Conservation (phyloP, 2,329 filamentous ascomycete genomes). For the Aspergillus neotritici region DNA sequence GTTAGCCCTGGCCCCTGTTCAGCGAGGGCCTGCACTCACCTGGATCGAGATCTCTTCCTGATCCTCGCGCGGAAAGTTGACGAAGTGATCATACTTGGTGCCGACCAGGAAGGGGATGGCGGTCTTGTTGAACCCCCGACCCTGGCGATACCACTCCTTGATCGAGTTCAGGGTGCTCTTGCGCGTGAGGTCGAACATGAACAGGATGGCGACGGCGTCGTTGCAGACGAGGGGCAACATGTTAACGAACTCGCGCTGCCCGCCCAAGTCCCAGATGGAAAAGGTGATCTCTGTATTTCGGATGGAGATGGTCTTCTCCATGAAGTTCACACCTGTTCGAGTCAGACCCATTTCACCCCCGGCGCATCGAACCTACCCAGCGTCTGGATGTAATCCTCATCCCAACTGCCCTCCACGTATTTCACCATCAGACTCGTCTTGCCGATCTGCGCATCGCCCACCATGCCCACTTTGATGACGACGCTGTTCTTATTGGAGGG, state of each 20-base stretch:
- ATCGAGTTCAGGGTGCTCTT: slow-evolving; percentile 99
- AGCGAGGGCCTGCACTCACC: slow-evolving; percentile 44
- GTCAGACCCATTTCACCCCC: slow-evolving; percentile 10
- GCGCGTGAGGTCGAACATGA: slow-evolving; percentile 98
- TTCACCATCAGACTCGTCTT: slow-evolving; percentile 99
- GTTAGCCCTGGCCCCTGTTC: slow-evolving; percentile 17
- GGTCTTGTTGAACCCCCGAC: slow-evolving; percentile 97
- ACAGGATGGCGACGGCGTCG: slow-evolving; percentile 94
- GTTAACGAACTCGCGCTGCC: slow-evolving; percentile 98
- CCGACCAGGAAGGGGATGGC: slow-evolving; percentile 97
- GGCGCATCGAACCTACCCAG: slow-evolving; percentile 50
- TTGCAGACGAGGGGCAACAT: slow-evolving; percentile 99
- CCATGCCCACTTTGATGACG: slow-evolving; percentile 99
- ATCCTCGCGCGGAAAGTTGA: slow-evolving; percentile 95
- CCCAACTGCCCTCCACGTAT: slow-evolving; percentile 98
- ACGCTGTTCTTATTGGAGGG: slow-evolving; percentile 56
- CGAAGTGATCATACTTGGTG: slow-evolving; percentile 98
- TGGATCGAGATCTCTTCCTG: slow-evolving; percentile 98
- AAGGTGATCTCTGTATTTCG: slow-evolving; percentile 99
- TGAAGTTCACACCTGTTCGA: slow-evolving; percentile 81
- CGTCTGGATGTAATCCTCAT: slow-evolving; percentile 99
- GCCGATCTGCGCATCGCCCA: slow-evolving; percentile 96
- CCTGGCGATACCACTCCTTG: slow-evolving; percentile 99
- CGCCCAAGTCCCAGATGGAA: slow-evolving; percentile 97
- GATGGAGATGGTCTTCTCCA: slow-evolving; percentile 99